phyloP scores from a whole-genome alignment of 108 stramenopile genomes.

The Fistulifera pelliculosa region DNA sequence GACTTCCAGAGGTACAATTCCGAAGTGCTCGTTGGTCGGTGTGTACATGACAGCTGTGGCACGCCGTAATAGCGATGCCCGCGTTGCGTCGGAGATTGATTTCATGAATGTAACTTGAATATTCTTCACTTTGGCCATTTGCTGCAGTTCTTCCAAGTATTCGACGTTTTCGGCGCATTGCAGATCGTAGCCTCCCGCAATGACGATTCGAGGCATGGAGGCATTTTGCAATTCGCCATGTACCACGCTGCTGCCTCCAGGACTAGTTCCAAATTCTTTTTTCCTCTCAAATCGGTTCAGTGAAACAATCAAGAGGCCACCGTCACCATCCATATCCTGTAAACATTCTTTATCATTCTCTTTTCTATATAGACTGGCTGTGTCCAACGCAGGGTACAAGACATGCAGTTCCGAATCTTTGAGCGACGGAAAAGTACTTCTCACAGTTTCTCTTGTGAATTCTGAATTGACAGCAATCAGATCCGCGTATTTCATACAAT shows the following conservation, averaged over 20 bases:
- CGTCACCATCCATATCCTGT: constrained; percentile 8
- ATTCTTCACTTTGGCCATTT: constrained; percentile 21
- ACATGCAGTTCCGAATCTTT: constrained; percentile 27
- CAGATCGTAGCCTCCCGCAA: constrained; percentile 96
- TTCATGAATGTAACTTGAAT: background rate
- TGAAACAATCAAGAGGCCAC: constrained; percentile 45
- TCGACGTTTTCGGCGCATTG: constrained; percentile 92
- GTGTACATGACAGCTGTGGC: constrained; percentile 90
- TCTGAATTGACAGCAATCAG: constrained; percentile 87
- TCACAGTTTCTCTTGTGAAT: constrained; percentile 80
- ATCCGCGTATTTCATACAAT: constrained; percentile 74
- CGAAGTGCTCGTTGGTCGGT: constrained; percentile 95
- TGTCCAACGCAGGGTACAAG: constrained; percentile 78
- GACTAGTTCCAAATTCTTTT: constrained; percentile 85
- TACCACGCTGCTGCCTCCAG: constrained; percentile 47
- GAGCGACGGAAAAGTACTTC: constrained; percentile 57
- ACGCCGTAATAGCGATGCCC: constrained; percentile 48
- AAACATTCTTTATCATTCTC: background rate
- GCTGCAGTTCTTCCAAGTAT: constrained; percentile 69
- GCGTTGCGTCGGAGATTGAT: constrained; percentile 72
- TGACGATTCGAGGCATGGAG: constrained; percentile 44
- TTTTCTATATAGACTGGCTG: constrained; percentile 14
- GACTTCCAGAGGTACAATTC: constrained; percentile 98
- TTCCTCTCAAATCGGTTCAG: constrained; percentile 98
- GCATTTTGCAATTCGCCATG: background rate